Evolutionary conservation across 2,329 filamentous ascomycete genomes (phyloP).

Genomic region (Pseudocercospora fijiensis): DNA sequence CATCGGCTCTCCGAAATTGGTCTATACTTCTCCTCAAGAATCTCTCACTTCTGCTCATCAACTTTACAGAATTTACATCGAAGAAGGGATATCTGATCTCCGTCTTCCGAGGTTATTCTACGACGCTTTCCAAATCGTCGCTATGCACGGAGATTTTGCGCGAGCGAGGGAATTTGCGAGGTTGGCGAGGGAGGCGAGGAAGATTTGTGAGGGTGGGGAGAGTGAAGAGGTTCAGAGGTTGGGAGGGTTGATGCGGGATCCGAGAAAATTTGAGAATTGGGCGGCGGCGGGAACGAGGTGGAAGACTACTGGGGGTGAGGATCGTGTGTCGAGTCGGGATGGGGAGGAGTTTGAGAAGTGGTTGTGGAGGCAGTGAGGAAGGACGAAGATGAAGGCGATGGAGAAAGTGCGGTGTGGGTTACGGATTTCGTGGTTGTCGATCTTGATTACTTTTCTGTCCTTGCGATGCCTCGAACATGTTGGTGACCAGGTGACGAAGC

Average conservation of each 20-base stretch:
- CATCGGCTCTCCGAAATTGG: conserved; percentile 28
- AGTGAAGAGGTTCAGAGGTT: conserved; percentile 24
- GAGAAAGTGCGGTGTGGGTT: too few relatives aligned
- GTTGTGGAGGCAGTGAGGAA: conserved; percentile 18
- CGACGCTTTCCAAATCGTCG: conserved; percentile 32
- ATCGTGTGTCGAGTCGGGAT: conserved; percentile 12
- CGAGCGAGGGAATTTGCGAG: conserved; percentile 25
- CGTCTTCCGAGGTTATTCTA: conserved; percentile 29
- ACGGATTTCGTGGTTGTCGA: too few relatives aligned
- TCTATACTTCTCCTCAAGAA: conserved; percentile 22
- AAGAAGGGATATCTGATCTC: conserved; percentile 25
- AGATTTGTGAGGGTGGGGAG: conserved; percentile 27
- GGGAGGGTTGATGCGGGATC: conserved; percentile 20
- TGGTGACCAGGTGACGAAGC: too few relatives aligned
- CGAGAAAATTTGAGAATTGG: conserved; percentile 26
- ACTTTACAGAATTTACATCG: conserved; percentile 23
- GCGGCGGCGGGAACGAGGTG: conserved; percentile 23
- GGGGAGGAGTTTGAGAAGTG: conserved; percentile 14
- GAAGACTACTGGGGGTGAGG: conserved; percentile 24
- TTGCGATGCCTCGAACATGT: too few relatives aligned
- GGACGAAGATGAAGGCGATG: too few relatives aligned
- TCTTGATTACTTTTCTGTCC: too few relatives aligned
- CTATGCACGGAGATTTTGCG: conserved; percentile 28
- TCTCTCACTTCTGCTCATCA: conserved; percentile 24
- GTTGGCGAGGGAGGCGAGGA: conserved; percentile 21